These are phyloP conservation scores for Kodamaea jinghongensis DNA, from an alignment of 805 yeast species.

Conservation along the genomic window DNA sequence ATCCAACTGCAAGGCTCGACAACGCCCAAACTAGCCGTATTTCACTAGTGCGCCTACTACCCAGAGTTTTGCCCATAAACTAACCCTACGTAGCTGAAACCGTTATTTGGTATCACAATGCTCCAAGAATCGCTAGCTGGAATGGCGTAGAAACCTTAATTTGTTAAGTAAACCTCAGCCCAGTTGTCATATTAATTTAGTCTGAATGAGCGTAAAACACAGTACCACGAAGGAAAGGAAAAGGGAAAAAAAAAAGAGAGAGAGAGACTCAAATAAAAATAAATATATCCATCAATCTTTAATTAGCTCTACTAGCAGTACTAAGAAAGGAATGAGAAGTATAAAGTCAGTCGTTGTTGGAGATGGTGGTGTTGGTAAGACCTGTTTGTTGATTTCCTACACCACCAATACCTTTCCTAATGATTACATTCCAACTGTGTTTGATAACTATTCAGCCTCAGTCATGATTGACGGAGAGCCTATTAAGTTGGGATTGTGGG, in stretches of 20 bases:
- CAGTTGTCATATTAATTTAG: no score
- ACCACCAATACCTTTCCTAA: constrained; percentile 92
- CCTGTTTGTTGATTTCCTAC: constrained; percentile 82
- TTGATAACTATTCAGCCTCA: constrained; percentile 86
- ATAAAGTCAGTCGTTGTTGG: constrained; percentile 93
- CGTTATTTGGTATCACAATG: no score
- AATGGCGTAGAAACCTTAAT: no score
- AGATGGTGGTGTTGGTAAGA: constrained; percentile 95
- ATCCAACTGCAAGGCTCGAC: no score
- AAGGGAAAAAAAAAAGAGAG: constrained; percentile 2
- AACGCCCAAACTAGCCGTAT: no score
- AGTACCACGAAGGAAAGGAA: not conserved
- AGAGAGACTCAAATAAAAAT: constrained; percentile 4
- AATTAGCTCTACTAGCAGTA: not conserved
- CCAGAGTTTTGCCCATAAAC: no score
- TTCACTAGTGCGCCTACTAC: no score
- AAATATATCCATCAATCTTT: not conserved
- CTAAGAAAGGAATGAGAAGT: constrained; percentile 56
- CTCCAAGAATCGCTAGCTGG: no score
- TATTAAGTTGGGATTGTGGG: constrained; percentile 87
- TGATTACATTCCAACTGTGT: constrained; percentile 92
- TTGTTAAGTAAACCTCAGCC: no score
- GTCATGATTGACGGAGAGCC: constrained; percentile 81
- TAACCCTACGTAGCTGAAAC: no score
- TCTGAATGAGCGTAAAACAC: no score